Percentiles rank a stretch among this genome's conserved stretches.
These are phyloP conservation scores for Prillingera fragicola DNA, from an alignment of 1,284 basidiomycete genomes.

Conservation along the genomic window DNA sequence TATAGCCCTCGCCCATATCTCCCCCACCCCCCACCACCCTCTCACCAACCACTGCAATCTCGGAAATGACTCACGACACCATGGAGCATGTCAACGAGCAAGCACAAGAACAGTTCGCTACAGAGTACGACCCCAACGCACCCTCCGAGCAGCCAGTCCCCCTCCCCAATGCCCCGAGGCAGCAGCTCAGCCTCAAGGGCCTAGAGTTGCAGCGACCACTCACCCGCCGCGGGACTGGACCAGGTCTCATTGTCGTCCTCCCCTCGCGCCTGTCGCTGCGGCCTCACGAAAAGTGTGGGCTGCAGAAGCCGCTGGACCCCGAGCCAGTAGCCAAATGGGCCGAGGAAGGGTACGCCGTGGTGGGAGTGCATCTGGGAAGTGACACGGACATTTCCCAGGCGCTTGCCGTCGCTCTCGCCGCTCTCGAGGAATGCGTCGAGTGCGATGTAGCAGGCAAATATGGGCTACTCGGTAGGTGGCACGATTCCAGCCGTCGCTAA, in stretches of 20 bases:
- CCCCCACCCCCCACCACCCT: no score
- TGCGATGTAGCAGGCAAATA: conserved; percentile 7
- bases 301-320: conserved; percentile 14
- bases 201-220: conserved; percentile 16
- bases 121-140: conserved; percentile 1
- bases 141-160: conserved; percentile 4
- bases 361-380: conserved; percentile 6
- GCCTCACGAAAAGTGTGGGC: conserved; percentile 7
- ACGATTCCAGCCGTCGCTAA: not conserved
- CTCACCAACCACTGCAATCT: no score
- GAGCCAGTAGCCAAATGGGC: conserved; percentile 21
- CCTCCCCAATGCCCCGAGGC: conserved; percentile 2
- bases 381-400: conserved; percentile 13
- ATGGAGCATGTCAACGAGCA: no score
- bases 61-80: no score
- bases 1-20: no score
- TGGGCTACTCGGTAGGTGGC: conserved; percentile 14
- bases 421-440: conserved; percentile 5
- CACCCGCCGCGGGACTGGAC: conserved; percentile 12
- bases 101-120: not conserved
- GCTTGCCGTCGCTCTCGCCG: conserved; percentile 9
- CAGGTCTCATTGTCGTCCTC: conserved; percentile 13
- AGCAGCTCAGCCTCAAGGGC: conserved; percentile 3
- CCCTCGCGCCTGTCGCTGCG: conserved; percentile 9
- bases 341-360: conserved; percentile 19